Percentiles rank a stretch among this genome's conserved stretches.
phyloP scores from a whole-genome alignment of 2,329 filamentous ascomycete species.

The Rutstroemia sydowiana region DNA sequence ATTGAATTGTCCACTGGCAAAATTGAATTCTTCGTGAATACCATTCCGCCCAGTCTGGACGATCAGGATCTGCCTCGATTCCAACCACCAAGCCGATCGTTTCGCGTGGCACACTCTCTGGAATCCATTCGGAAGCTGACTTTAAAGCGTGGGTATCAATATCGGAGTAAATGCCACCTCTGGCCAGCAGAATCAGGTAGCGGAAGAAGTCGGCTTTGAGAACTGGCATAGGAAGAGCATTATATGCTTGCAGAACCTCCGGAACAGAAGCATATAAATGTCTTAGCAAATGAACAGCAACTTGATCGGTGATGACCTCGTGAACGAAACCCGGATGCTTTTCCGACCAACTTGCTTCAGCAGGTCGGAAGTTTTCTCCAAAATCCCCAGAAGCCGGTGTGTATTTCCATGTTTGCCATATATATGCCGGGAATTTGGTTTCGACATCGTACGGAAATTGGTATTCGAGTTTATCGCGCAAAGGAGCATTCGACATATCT shows the following conservation, averaged over 20 bases:
- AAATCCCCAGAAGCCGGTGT: slow-evolving; percentile 74
- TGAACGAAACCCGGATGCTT: slow-evolving; percentile 88
- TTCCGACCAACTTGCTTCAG: slow-evolving; percentile 85
- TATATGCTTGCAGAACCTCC: slow-evolving; percentile 71
- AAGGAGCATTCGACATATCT: slow-evolving; percentile 64
- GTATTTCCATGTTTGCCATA: slow-evolving; percentile 98
- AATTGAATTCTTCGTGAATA: slow-evolving; percentile 96
- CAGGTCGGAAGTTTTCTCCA: slow-evolving; percentile 62
- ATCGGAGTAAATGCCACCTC: slow-evolving; percentile 79
- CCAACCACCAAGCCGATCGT: slow-evolving; percentile 82
- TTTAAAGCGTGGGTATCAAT: slow-evolving; percentile 86
- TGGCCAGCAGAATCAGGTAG: slow-evolving; percentile 64
- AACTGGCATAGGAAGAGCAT: slow-evolving; percentile 63
- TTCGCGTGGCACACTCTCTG: slow-evolving; percentile 65
- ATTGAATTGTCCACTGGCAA: slow-evolving; percentile 98
- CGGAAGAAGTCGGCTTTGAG: slow-evolving; percentile 70
- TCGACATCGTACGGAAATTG: slow-evolving; percentile 90
- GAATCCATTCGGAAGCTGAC: slow-evolving; percentile 82
- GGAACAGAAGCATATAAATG: slow-evolving; percentile 81
- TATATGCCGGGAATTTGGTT: slow-evolving; percentile 87
- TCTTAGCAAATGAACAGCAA: slow-evolving; percentile 71
- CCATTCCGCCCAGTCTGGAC: slow-evolving; percentile 88
- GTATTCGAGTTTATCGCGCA: slow-evolving; percentile 78
- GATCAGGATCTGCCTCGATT: slow-evolving; percentile 93
- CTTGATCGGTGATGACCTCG: slow-evolving; percentile 90